Evolutionary conservation across 2,329 filamentous ascomycete genomes (phyloP), one percentile per base, ranked within the genome.

Genomic region (Neophaeococcomyces aloes): DNA sequence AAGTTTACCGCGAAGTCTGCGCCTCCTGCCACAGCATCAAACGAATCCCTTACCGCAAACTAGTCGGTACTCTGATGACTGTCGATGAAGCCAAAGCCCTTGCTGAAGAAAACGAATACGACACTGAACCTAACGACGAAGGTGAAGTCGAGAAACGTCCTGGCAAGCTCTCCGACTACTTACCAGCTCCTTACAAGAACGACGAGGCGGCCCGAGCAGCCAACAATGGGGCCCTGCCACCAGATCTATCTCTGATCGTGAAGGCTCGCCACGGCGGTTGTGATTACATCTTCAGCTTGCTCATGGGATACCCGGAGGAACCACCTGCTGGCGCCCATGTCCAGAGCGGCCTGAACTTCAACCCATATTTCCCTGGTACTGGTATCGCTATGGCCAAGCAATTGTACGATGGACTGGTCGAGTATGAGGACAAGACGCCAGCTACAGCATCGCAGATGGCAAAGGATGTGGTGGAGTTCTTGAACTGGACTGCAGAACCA

Each of bases 281-380:
- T 78, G 76, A 98, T 73, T 98, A 98, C 77, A 86, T 98, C 72
- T 98, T 96, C 79, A 86, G 74, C 66, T 76, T 98, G 66, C 72
- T 98, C 62, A 98, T 91, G 45, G 91, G 91, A 57, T 98, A 98
- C 70, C 91, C 91, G 48, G 91, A 98, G 57, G 91, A 98, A 71
- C 76, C 86, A 48, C 91, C 91, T 42, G 86, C 91, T 40, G 91
- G 91, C 64, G 87, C 85, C 51, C 71, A 76, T 58, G 83, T 98
- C 48, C 81, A 80, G 58, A 79, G 81, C 50, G 91, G 91, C 61
- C 81, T 98, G 69, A 95, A 96, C 81, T 98, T 98, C 80, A 98
- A 98, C 79, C 91, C 91, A 49, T 98, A 95, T 77, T 98, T 98
- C 81, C 91, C 91, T 46, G 91, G 91, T 63, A 96, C 91, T 57